Percentiles rank a stretch among this genome's conserved stretches.
Evolutionary conservation across 768 basidiomycete species (phyloP).

Genomic region (Suillus discolor): DNA sequence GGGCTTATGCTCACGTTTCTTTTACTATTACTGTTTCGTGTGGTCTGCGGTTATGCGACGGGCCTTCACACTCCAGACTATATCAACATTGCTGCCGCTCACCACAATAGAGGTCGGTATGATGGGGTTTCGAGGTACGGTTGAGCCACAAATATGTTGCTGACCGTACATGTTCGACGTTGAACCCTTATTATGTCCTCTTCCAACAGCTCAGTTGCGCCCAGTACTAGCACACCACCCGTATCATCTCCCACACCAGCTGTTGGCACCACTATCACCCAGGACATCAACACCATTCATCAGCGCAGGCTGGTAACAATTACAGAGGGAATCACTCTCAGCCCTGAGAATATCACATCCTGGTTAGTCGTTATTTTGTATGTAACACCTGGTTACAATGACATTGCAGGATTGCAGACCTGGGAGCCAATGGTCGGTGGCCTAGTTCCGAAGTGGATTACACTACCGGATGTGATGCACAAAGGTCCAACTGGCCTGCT

Average conservation of each 20-base stretch:
- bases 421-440: slow-evolving; percentile 54
- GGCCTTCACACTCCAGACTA: neutral
- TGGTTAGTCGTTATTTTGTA: slow-evolving; percentile 18
- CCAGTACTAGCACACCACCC: neutral
- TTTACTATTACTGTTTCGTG: neutral
- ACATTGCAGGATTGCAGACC: slow-evolving; percentile 45
- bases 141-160: neutral
- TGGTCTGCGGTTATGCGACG: neutral
- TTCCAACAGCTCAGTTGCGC: neutral
- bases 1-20: neutral
- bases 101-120: neutral
- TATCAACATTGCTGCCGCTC: neutral
- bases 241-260: neutral
- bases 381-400: neutral
- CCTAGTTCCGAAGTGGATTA: slow-evolving; percentile 60
- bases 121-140: neutral
- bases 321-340: slow-evolving; percentile 37
- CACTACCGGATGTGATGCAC: slow-evolving; percentile 60
- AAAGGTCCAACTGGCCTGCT: slow-evolving; percentile 72
- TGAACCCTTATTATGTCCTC: neutral
- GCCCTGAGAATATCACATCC: slow-evolving; percentile 28
- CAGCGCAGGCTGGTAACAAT: slow-evolving; percentile 45
- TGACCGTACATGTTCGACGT: neutral
- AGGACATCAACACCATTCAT: slow-evolving; percentile 38
- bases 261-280: slow-evolving; percentile 21